A percentile compares a stretch with the other conserved stretches of the same genome.
These are phyloP conservation scores for Apiotrichum gamsii DNA, from an alignment of 1,284 basidiomycete species.

Conservation along the genomic window DNA sequence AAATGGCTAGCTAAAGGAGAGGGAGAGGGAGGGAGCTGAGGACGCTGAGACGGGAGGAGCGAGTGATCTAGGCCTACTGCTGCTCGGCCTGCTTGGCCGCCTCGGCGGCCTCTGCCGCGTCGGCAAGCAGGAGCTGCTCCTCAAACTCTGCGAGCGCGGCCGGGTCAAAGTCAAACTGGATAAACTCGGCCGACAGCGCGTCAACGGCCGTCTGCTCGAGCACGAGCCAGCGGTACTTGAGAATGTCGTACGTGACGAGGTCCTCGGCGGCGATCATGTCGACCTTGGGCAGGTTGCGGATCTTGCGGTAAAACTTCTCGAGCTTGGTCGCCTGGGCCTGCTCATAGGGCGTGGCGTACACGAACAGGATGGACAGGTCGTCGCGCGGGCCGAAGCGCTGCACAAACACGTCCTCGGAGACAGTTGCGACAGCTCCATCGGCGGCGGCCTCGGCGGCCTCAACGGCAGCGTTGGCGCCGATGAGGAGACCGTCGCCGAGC, in stretches of 20 bases:
- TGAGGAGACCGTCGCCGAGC: slow-evolving; percentile 49
- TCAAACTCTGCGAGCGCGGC: neutral
- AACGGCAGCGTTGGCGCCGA: slow-evolving; percentile 13
- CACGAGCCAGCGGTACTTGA: slow-evolving; percentile 58
- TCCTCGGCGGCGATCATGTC: slow-evolving; percentile 60
- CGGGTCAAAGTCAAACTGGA: slow-evolving; percentile 50
- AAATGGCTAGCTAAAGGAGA: no score
- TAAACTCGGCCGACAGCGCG: slow-evolving; percentile 51
- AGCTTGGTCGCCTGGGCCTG: slow-evolving; percentile 18
- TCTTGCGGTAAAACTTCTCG: slow-evolving; percentile 18
- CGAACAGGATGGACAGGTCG: slow-evolving; percentile 41
- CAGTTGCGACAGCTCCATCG: no score
- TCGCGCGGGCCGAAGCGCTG: slow-evolving; percentile 32
- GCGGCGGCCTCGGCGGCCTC: slow-evolving; percentile 1
- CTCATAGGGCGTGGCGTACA: slow-evolving; percentile 40
- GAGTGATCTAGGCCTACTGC: no score
- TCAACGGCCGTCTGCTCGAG: slow-evolving; percentile 36
- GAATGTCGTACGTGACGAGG: slow-evolving; percentile 66
- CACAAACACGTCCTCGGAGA: neutral
- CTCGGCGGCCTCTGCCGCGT: neutral
- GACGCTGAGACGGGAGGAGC: no score
- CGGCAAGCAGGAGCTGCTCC: neutral
- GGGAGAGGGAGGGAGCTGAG: no score
- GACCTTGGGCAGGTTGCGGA: slow-evolving; percentile 54
- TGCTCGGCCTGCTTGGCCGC: neutral